phyloP scores from a whole-genome alignment of 2,329 filamentous ascomycete species.

The Ceratocystis lukuohia region DNA sequence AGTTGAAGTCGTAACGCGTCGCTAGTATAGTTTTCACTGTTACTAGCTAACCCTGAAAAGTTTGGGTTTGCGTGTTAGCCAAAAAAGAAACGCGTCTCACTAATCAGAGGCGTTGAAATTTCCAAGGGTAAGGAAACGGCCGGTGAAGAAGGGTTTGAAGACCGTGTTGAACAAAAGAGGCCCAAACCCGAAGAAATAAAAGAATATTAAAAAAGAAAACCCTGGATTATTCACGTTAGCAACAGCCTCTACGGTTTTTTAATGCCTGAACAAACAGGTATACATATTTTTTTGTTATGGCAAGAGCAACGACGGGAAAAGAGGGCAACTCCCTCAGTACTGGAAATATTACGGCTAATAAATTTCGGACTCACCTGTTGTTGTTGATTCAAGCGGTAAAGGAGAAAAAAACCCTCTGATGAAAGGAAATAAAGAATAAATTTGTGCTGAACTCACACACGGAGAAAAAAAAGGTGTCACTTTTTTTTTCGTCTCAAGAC shows the following conservation, averaged over 20 bases:
- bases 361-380: background rate
- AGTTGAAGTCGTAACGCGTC: too few species aligned
- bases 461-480: background rate
- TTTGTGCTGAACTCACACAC: background rate
- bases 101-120: conserved; percentile 9
- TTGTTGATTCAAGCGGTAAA: background rate
- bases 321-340: background rate
- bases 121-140: conserved; percentile 16
- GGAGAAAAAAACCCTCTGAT: background rate
- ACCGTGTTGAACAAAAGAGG: background rate
- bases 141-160: conserved; percentile 16
- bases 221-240: conserved; percentile 15
- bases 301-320: background rate
- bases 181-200: conserved; percentile 16
- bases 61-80: conserved; percentile 7
- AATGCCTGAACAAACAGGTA: conserved; percentile 3
- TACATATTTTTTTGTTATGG: background rate
- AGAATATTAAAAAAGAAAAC: background rate
- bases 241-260: background rate
- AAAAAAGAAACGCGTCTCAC: conserved; percentile 16
- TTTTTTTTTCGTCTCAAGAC: background rate
- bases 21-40: too few species aligned
- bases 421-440: background rate
- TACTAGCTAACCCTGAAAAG: background rate
- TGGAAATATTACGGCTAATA: conserved; percentile 4